Conservation (phyloP, 108 stramenopile species). For the Skeletonema costatum region DNA sequence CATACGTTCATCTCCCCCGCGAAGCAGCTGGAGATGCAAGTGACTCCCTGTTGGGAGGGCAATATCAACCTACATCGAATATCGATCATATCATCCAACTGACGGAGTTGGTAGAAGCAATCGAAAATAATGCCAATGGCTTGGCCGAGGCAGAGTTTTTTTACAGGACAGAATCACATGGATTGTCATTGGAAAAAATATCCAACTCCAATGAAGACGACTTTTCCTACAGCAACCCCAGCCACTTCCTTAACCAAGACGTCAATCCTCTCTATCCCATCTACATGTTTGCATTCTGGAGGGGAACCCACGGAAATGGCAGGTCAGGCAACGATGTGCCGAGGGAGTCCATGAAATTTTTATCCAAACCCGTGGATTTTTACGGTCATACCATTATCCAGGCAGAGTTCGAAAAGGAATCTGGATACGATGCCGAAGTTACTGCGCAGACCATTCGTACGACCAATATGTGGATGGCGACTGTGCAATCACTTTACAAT, state of each 20-base stretch:
- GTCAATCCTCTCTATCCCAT: slow-evolving; percentile 31
- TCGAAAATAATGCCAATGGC: neutral
- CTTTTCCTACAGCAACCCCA: neutral
- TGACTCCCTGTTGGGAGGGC: slow-evolving; percentile 22
- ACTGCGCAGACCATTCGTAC: slow-evolving; percentile 43
- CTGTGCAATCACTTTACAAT: slow-evolving; percentile 59
- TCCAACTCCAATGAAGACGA: neutral
- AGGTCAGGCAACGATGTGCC: neutral
- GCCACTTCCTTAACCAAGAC: neutral
- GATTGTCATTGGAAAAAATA: neutral
- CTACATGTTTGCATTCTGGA: slow-evolving; percentile 30
- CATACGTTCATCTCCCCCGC: neutral
- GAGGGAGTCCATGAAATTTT: slow-evolving; percentile 13
- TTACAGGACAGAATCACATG: neutral
- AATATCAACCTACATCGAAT: slow-evolving; percentile 39
- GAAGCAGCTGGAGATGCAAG: slow-evolving; percentile 22
- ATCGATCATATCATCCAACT: slow-evolving; percentile 23
- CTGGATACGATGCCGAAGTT: slow-evolving; percentile 28
- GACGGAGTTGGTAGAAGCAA: neutral
- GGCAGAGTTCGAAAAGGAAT: slow-evolving; percentile 23
- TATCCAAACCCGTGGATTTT: slow-evolving; percentile 19
- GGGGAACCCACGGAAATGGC: slow-evolving; percentile 22
- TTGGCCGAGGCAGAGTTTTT: neutral
- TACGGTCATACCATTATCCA: slow-evolving; percentile 39
- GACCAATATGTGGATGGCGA: slow-evolving; percentile 77